phyloP scores from a whole-genome alignment of 139 green algal genomes.

The Picochlorum sp. region DNA sequence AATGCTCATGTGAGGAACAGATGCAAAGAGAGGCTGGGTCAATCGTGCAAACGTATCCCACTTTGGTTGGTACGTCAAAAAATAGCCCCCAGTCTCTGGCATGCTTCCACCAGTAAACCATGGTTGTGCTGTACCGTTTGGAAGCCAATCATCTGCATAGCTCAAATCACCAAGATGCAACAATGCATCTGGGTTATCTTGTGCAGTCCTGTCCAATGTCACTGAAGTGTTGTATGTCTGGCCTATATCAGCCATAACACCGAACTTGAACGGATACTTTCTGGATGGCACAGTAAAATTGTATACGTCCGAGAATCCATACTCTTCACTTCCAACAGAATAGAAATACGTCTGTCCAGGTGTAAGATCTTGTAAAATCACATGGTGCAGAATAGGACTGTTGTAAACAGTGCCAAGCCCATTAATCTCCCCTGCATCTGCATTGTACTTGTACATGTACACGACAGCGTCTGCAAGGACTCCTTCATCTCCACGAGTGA shows the following conservation, averaged over 20 bases:
- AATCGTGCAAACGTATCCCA: conserved; percentile 1
- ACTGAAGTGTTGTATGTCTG: neutral
- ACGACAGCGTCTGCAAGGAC: neutral
- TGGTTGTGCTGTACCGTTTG: neutral
- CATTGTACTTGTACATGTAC: neutral
- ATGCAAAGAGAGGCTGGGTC: neutral
- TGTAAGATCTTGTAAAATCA: neutral
- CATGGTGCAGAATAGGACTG: conserved; percentile 2
- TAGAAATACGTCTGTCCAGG: conserved; percentile 4
- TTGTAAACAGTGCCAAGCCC: neutral
- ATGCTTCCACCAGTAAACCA: neutral
- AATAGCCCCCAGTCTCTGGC: neutral
- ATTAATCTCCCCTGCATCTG: neutral
- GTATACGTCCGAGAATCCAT: neutral
- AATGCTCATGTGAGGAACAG: conserved; percentile 1
- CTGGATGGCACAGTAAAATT: neutral
- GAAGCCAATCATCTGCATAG: neutral
- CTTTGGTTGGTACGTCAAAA: neutral
- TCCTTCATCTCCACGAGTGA: neutral
- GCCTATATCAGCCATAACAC: neutral
- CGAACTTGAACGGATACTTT: conserved; percentile 4
- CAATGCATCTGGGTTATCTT: neutral
- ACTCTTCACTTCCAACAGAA: neutral
- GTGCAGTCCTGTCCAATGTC: neutral
- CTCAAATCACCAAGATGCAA: neutral